Base-by-base conservation (phyloP, 306 rosid species). In the Ochetophila trinervis region DNA sequence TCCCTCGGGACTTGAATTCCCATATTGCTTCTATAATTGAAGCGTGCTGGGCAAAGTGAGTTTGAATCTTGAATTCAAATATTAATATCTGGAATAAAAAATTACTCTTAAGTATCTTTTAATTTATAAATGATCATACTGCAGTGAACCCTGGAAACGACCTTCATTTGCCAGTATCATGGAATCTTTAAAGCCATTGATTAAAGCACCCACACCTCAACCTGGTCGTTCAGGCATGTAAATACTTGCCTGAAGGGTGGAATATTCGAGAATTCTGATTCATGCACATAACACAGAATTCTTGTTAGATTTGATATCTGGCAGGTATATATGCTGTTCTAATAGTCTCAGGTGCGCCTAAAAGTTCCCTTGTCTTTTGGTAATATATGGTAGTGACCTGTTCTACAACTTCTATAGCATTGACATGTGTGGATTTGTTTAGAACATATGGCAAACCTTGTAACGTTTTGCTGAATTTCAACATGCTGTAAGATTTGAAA, bases 1-100 rank as follows among this genome's bases (percentile, higher is more conserved):
- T 94, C 60, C 99, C 99, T 0, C 86, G 49, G 1, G 87, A 90
- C 80, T 67, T 90, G 83, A 90, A 86, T 76, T 90, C 95, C 62
- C 87, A 67, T 32, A 68, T 94, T 66, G 96, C 95, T 75, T 82
- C 89, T 24, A 55, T 94, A 64, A 94, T 94, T 59, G 97, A 88
- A 77, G 88, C 78, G 69, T 94, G 96, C 85, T 94, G 99, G 99
- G 97, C 96, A 57, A 84, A 85, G 99, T 94, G 80, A 81, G 97
- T 84, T 71, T 48, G 22, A 62, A 67, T 54, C 54, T 40, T 50
- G 37, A 44, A 51, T 30, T 19, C 49, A 20, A 57, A 54, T 72
- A 27, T 15, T 48, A 48, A 47, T 24, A 56, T 50, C 1, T 16
- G 23, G 1, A 19, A 18, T 7, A 50, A 50, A 50, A 15, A 14